Evolutionary conservation across 306 rosid species (phyloP).

Genomic region (Cicer arietinum): DNA sequence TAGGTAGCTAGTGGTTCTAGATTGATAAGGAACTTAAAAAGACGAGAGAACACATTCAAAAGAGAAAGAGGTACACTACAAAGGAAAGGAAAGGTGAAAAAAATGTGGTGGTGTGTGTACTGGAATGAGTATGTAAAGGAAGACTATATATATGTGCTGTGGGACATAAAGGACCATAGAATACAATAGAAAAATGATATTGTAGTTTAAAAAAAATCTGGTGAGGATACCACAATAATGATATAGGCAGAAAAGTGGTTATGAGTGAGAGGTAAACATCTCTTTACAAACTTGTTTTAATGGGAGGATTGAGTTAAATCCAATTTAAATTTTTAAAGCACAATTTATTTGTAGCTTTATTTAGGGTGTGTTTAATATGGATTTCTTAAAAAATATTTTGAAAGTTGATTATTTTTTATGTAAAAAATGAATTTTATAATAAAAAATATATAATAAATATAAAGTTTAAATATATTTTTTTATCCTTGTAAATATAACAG

Average conservation of each 20-base stretch:
- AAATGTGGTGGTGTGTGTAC: constrained; percentile 48
- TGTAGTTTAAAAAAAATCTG: background rate
- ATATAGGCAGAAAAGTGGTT: background rate
- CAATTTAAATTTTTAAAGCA: too few relatives aligned
- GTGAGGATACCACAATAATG: background rate
- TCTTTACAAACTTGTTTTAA: too few relatives aligned
- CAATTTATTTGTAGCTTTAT: too few relatives aligned
- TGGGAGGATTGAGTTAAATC: background rate
- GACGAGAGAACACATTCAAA: constrained; percentile 45
- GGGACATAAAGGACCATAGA: constrained; percentile 49
- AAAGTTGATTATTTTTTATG: too few relatives aligned
- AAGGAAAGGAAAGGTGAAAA: constrained; percentile 38
- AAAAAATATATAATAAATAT: too few relatives aligned
- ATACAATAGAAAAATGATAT: constrained; percentile 35
- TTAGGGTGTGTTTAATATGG: too few relatives aligned
- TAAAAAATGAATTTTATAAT: too few relatives aligned
- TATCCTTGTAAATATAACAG: too few relatives aligned
- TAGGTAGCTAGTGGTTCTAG: constrained; percentile 37
- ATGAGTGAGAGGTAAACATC: background rate
- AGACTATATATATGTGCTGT: constrained; percentile 60
- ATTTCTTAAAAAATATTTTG: too few relatives aligned
- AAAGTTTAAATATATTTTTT: too few relatives aligned
- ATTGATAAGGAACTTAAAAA: constrained; percentile 41
- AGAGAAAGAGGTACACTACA: constrained; percentile 2
- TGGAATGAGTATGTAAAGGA: constrained; percentile 56